A percentile compares a stretch with the other conserved stretches of the same genome.
Evolutionary conservation across 2,329 filamentous ascomycete genomes (phyloP).

Genomic region (Didymella pinodella): DNA sequence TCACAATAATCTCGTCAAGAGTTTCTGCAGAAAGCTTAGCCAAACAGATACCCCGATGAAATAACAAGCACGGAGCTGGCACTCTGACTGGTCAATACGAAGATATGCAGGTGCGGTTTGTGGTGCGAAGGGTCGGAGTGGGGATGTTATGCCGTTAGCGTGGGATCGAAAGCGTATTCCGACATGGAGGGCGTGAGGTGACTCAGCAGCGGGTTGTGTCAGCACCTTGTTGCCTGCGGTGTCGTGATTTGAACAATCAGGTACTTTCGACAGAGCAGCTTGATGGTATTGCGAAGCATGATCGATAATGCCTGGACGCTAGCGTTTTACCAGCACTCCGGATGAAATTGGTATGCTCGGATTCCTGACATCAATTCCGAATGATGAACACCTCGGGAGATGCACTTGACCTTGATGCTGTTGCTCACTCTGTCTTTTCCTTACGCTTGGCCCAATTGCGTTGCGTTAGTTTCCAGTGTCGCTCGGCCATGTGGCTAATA

Average conservation of each 20-base stretch:
- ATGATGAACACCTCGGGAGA: background rate
- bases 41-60: background rate
- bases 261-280: background rate
- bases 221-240: background rate
- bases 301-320: background rate
- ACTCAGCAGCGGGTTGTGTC: slow-evolving; percentile 14
- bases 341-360: background rate
- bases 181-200: slow-evolving; percentile 14
- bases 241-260: background rate
- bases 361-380: background rate
- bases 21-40: slow-evolving; percentile 4
- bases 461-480: background rate
- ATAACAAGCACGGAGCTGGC: background rate
- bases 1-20: slow-evolving; percentile 3
- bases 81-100: slow-evolving; percentile 5
- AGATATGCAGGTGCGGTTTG: background rate
- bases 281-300: background rate
- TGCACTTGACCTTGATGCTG: background rate
- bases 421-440: background rate
- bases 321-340: background rate
- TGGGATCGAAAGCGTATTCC: slow-evolving; percentile 1
- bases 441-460: background rate
- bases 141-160: slow-evolving; percentile 8
- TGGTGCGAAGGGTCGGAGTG: slow-evolving; percentile 6
- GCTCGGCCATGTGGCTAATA: background rate